Evolutionary conservation across 805 yeast genomes (phyloP), one percentile per base, ranked within the genome.

Genomic region (Candida khao-thaluensis): DNA sequence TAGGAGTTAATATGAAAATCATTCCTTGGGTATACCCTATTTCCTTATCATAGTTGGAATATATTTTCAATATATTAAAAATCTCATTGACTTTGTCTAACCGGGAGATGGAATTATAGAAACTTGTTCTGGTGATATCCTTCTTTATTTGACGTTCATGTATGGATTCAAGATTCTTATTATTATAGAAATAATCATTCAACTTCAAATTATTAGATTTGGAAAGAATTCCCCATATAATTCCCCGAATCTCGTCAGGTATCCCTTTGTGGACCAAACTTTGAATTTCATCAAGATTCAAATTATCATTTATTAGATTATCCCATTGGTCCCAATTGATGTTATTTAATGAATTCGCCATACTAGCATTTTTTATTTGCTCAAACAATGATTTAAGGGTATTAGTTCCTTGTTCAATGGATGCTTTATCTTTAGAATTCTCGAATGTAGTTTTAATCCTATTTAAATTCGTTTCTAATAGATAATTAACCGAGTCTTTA

Each of bases 21-120:
- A 93, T 89, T 6, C 99, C 98, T 62, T 93, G 99, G 2, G 97
- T 93, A 55, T 93, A 93, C 0, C 99, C 99, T 36, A 93, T 96
- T 37, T 90, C 97, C 1, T 85, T 80, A 59, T 93, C 98, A 57
- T 77, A 83, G 34, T 87, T 64, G 16, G 93, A 79, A 64, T 91
- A 93, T 0, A 89, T 90, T 54, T 85, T 85, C 45, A 93, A 75
- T 20, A 93, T 81, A 41, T 81, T 79, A 54, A 71, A 85, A 24
- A 93, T 65, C 35, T 86, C 80, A 23, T 76, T 81, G 9, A 72
- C 64, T 51, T 81, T 81, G 36, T 79, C 77, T 18, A 71, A 71
- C 42, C 72, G 71, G 17, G 73, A 73, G 8, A 71, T 69, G 42
- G 66, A 62, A 11, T 86, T 77, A 44, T 85, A 82, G 61, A 87